Evolutionary conservation across 1,139 yeast genomes (phyloP), one percentile per base, ranked within the genome.

Genomic region (Schwanniomyces etchellsii): DNA sequence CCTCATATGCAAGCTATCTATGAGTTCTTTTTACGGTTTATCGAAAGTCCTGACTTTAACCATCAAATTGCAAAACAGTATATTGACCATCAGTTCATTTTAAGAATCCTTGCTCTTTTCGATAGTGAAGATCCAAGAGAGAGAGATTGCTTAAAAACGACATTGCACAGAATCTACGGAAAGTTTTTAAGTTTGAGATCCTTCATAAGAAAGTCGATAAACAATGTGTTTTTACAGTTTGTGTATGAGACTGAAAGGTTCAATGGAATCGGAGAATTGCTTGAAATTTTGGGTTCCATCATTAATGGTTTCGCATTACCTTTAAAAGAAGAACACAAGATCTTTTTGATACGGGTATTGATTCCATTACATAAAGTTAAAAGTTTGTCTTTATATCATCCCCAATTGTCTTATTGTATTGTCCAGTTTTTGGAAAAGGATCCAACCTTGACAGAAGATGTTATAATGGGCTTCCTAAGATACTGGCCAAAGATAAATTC

Each of bases 231-330:
- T 48, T 70, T 91, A 48, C 96, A 85, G 54, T 93, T 91, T 61
- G 79, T 81, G 30, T 93, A 91, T 60, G 99, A 91, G 57, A 89
- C 97, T 5, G 96, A 85, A 49, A 72, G 96, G 47, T 91, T 89
- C 56, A 91, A 93, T 53, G 99, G 99, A 40, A 80, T 91, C 40
- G 95, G 95, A 7, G 99, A 91, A 61, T 69, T 91, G 41, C 70
- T 91, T 44, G 99, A 91, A 58, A 91, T 91, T 35, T 71, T 93
- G 45, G 99, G 99, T 6, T 82, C 95, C 15, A 93, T 91, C 48
- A 91, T 93, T 50, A 91, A 91, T 57, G 99, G 99, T 13, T 91
- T 91, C 67, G 99, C 99, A 4, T 68, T 91, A 41, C 99, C 99
- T 2, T 70, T 91, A 46, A 91, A 91, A 55, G 97, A 89, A 49